These are phyloP conservation scores for Cladophialophora exuberans DNA, from an alignment of 2,329 filamentous ascomycete species.

Conservation along the genomic window DNA sequence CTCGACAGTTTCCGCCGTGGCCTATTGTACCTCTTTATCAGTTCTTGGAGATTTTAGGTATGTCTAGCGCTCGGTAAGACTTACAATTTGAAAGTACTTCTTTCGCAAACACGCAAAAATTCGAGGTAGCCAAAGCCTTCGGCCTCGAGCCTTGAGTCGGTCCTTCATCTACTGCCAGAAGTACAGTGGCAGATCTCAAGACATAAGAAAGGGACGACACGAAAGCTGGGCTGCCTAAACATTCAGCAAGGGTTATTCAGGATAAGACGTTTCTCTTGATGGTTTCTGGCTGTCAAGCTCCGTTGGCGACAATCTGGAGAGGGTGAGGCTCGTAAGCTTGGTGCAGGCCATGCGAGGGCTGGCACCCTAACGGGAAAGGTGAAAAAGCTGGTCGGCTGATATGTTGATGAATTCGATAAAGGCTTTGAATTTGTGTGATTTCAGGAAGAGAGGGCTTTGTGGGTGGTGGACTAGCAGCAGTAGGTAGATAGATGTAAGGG, in stretches of 20 bases:
- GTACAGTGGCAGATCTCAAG: conserved; percentile 16
- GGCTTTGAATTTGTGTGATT: too few species aligned
- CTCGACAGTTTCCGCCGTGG: conserved; percentile 4
- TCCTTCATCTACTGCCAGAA: conserved; percentile 13
- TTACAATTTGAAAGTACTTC: conserved; percentile 16
- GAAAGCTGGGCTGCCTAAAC: not conserved
- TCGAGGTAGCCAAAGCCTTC: conserved; percentile 17
- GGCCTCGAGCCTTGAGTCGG: conserved; percentile 9
- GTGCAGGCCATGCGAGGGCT: too few species aligned
- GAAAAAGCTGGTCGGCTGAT: too few species aligned
- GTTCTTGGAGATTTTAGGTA: conserved; percentile 17
- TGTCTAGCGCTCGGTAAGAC: conserved; percentile 17
- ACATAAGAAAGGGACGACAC: conserved; percentile 6
- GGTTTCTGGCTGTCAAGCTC: too few species aligned
- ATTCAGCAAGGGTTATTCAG: not conserved
- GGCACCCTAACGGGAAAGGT: too few species aligned
- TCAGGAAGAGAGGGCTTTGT: too few species aligned
- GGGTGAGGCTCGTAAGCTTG: too few species aligned
- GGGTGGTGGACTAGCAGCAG: too few species aligned
- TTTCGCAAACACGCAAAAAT: conserved; percentile 18
- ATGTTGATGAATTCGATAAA: too few species aligned
- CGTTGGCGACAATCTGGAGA: too few species aligned
- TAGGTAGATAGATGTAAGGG: too few species aligned
- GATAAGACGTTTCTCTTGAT: too few species aligned
- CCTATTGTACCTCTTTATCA: conserved; percentile 17